Base-by-base conservation (phyloP, 306 rosid genomes). In the Inga oerstediana region DNA sequence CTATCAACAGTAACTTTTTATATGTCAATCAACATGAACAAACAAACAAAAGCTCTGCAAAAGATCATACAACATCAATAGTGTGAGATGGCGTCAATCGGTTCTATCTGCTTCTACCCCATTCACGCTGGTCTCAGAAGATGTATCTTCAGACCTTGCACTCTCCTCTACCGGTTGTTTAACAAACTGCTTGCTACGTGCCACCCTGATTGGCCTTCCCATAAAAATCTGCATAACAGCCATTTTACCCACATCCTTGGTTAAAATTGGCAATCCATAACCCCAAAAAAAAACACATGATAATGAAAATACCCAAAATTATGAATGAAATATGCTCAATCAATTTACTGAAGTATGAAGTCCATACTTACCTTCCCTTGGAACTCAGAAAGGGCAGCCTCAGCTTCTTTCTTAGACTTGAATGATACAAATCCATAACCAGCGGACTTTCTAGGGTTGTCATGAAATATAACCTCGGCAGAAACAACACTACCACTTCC, bases 401-500 rank as follows among this genome's bases (percentile, higher is more conserved):
- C 90, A 10, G 98, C 99, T 78, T 91, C 89, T 89, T 89, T 90
- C 91, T 91, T 94, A 76, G 93, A 70, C 82, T 89, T 94, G 92
- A 86, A 97, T 81, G 92, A 83, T 74, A 97, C 97, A 88, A 97
- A 94, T 82, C 97, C 99, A 91, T 92, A 94, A 41, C 98, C 98
- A 52, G 94, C 67, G 10, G 98, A 85, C 86, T 69, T 92, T 84
- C 93, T 89, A 0, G 97, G 99, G 89, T 88, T 90, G 35, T 89
- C 94, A 72, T 83, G 81, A 83, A 84, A 92, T 66, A 94, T 85
- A 64, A 92, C 82, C 74, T 90, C 91, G 5, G 97, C 93, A 24
- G 91, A 89, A 86, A 87, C 97, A 78, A 91, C 89, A 62, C 44
- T 79, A 75, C 85, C 73, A 56, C 88, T 87, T 78, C 88, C 97